These are phyloP conservation scores for Metschnikowia peoriensis DNA, from an alignment of 805 yeast species.

Conservation along the genomic window DNA sequence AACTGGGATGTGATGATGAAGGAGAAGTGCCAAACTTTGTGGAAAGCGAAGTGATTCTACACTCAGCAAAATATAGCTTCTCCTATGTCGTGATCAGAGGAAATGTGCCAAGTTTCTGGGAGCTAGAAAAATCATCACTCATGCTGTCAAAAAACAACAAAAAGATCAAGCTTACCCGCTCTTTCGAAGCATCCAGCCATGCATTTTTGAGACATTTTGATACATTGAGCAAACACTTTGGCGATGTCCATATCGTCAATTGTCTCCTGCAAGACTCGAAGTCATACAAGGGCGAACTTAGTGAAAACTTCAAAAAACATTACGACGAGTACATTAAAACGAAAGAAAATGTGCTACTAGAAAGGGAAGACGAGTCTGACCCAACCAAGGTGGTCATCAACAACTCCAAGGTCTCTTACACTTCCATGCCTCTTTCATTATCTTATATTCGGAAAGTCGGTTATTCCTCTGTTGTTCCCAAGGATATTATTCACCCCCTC, in stretches of 20 bases:
- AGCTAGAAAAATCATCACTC: conserved; percentile 39
- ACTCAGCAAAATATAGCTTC: conserved; percentile 39
- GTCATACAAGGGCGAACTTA: conserved; percentile 46
- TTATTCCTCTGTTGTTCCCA: conserved; percentile 32
- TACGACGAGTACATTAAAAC: conserved; percentile 9
- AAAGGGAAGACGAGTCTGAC: conserved; percentile 6
- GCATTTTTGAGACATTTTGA: conserved; percentile 53
- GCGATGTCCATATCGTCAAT: conserved; percentile 50
- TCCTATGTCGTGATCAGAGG: conserved; percentile 50
- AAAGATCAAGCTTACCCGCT: conserved; percentile 45
- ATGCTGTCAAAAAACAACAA: conserved; percentile 38
- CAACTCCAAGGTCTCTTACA: conserved; percentile 20
- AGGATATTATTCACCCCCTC: conserved; percentile 29
- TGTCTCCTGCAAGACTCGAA: conserved; percentile 43
- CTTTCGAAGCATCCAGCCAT: conserved; percentile 53
- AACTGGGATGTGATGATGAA: conserved; percentile 57
- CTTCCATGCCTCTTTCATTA: conserved; percentile 32
- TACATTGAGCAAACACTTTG: conserved; percentile 43
- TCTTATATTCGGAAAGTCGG: conserved; percentile 36
- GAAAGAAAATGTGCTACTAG: conserved; percentile 7
- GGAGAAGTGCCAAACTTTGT: conserved; percentile 52
- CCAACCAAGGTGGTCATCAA: conserved; percentile 30
- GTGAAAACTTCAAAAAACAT: conserved; percentile 31
- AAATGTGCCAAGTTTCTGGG: conserved; percentile 57
- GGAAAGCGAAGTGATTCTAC: conserved; percentile 51